Conservation (phyloP, 352 stramenopile genomes). For the Globisporangium mamillatum region DNA sequence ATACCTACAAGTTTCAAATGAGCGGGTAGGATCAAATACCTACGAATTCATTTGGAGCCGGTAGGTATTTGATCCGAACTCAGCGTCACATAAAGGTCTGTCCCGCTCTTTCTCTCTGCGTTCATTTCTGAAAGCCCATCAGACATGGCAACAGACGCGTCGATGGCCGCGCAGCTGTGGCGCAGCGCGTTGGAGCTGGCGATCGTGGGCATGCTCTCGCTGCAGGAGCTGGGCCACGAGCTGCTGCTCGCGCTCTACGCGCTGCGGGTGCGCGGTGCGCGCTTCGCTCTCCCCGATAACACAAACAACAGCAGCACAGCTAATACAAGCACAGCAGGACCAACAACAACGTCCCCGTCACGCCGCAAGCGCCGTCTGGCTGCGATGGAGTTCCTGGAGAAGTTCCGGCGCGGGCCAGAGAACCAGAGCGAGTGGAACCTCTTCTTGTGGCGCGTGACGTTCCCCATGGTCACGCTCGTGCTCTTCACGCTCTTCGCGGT, state of each 20-base stretch:
- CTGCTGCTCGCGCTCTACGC: slow-evolving; percentile 16
- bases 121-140: neutral
- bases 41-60: too few species aligned
- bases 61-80: too few species aligned
- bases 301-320: neutral
- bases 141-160: neutral
- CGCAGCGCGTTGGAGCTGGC: slow-evolving; percentile 23
- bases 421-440: slow-evolving; percentile 83
- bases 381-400: slow-evolving; percentile 61
- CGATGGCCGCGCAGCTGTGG: slow-evolving; percentile 22
- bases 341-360: slow-evolving; percentile 5
- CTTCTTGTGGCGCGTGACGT: slow-evolving; percentile 76
- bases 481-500: slow-evolving; percentile 65
- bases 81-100: too few species aligned
- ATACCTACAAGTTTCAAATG: too few species aligned
- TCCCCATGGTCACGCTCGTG: slow-evolving; percentile 77
- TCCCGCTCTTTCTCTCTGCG: neutral
- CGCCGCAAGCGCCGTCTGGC: neutral
- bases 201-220: slow-evolving; percentile 10
- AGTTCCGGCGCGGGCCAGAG: slow-evolving; percentile 66
- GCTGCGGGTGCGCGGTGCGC: slow-evolving; percentile 12
- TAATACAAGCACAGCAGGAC: slow-evolving; percentile 11
- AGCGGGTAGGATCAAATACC: too few species aligned
- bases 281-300: neutral
- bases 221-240: slow-evolving; percentile 18